Evolutionary conservation across 1,284 basidiomycete genomes (phyloP), one percentile per base, ranked within the genome.

Genomic region (Ustilago hordei): DNA sequence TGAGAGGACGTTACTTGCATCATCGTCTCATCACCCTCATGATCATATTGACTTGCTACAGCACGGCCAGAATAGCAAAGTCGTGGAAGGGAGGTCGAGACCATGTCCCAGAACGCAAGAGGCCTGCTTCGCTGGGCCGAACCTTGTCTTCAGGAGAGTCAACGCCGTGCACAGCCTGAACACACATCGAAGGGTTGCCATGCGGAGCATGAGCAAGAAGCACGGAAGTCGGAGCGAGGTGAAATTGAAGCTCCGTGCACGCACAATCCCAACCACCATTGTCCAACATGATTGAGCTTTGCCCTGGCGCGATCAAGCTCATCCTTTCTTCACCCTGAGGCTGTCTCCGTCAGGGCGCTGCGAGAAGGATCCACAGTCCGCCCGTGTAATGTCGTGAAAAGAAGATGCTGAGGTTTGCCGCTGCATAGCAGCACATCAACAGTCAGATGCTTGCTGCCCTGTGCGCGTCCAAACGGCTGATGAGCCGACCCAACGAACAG

Each of bases 241-340:
- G 23, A 28, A 28, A 28, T 28, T 28, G 23, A 28, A 28, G 23
- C 23, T 28, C 23, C 23, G 23, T 28, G 3, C 23, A 28, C 23
- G 23, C 23, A 28, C 23, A 28, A 28, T 3, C 23, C 23, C 23
- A 28, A 28, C 23, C 23, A 28, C 23, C 23, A 28, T 28, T 28
- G 23, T 28, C 23, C 23, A 28, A 28, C 23, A 28, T 28, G 23
- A 28, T 28, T 28, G 23, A 28, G 23, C 23, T 28, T 12, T 43
- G 39, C 12, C 19, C 60, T 62, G 31, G 60, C 60, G 53, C 60
- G 53, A 62, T 53, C 11, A 28, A 13, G 17, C 11, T 17, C 50
- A 34, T 12, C 50, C 28, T 6, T 32, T 13, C 28, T 28, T 28
- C 23, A 28, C 23, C 23, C 3, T 28, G 23, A 28, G 23, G 23